phyloP scores from a whole-genome alignment of 2,329 filamentous ascomycete species.

The Coniochaeta ligniaria region DNA sequence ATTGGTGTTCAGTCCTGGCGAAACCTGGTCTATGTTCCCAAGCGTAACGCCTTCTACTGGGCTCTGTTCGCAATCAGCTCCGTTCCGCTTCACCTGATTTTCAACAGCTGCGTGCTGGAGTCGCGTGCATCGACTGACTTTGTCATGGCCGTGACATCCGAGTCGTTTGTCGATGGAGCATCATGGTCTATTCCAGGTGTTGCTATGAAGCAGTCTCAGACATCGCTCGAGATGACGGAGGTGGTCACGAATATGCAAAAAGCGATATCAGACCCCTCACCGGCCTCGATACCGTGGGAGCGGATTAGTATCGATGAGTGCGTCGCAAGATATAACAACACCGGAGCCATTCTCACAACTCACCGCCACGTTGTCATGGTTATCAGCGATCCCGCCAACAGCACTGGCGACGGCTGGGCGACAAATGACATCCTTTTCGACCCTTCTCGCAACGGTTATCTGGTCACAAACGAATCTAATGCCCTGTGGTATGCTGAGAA shows the following conservation, averaged over 20 bases:
- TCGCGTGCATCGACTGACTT: conserved; percentile 3
- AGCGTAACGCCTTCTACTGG: conserved; percentile 12
- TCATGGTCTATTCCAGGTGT: background rate
- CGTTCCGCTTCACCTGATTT: conserved; percentile 19
- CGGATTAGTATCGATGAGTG: background rate
- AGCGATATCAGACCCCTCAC: background rate
- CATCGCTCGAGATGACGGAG: background rate
- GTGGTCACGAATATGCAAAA: background rate
- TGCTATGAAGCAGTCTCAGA: background rate
- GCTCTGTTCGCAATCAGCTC: conserved; percentile 13
- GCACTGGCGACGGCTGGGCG: background rate
- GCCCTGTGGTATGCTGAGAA: no score
- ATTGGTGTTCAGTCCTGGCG: conserved; percentile 34
- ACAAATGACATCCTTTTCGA: background rate
- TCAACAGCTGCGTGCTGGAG: conserved; percentile 10
- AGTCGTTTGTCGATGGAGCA: background rate
- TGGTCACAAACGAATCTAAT: background rate
- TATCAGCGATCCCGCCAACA: background rate
- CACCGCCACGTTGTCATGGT: background rate
- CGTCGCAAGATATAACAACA: background rate
- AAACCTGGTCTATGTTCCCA: conserved; percentile 22
- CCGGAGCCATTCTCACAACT: background rate
- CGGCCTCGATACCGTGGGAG: background rate
- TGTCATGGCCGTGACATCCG: background rate
- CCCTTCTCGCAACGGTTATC: background rate